Percentiles rank a stretch among this genome's conserved stretches.
Evolutionary conservation across 2,329 filamentous ascomycete species (phyloP).

Genomic region (Taxawa tesnikishii): DNA sequence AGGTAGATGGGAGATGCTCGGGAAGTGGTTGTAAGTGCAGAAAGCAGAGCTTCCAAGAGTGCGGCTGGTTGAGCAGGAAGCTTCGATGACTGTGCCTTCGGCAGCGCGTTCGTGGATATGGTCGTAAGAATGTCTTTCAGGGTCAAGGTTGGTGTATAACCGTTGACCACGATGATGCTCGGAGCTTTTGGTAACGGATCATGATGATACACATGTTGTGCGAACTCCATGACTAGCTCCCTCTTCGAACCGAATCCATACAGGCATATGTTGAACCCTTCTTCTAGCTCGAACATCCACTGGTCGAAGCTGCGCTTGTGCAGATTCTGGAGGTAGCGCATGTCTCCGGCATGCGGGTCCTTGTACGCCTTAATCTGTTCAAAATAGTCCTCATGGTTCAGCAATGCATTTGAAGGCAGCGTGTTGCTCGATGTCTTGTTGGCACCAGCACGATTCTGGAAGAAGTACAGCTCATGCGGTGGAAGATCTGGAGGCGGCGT

Average conservation of each 20-base stretch:
- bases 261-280: slow-evolving; percentile 79
- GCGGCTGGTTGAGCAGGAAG: slow-evolving; percentile 53
- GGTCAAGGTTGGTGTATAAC: slow-evolving; percentile 57
- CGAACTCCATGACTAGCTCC: slow-evolving; percentile 61
- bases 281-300: slow-evolving; percentile 80
- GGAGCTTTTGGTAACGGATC: slow-evolving; percentile 22
- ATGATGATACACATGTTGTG: slow-evolving; percentile 51
- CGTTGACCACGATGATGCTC: slow-evolving; percentile 75
- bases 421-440: slow-evolving; percentile 81
- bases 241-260: slow-evolving; percentile 92
- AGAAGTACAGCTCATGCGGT: slow-evolving; percentile 85
- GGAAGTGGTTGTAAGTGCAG: slow-evolving; percentile 42
- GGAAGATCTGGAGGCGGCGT: slow-evolving; percentile 74
- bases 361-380: slow-evolving; percentile 48
- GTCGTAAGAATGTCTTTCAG: slow-evolving; percentile 59
- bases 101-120: slow-evolving; percentile 50
- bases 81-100: slow-evolving; percentile 31
- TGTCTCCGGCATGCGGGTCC: slow-evolving; percentile 59
- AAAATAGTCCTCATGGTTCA: slow-evolving; percentile 91
- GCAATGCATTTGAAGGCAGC: slow-evolving; percentile 57
- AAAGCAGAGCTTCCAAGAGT: slow-evolving; percentile 55
- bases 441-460: slow-evolving; percentile 72
- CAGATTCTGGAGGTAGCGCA: slow-evolving; percentile 58
- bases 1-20: slow-evolving; percentile 21
- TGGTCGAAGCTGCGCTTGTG: slow-evolving; percentile 77